phyloP scores from a whole-genome alignment of 345 rosid species.

The Arabis alpina region DNA sequence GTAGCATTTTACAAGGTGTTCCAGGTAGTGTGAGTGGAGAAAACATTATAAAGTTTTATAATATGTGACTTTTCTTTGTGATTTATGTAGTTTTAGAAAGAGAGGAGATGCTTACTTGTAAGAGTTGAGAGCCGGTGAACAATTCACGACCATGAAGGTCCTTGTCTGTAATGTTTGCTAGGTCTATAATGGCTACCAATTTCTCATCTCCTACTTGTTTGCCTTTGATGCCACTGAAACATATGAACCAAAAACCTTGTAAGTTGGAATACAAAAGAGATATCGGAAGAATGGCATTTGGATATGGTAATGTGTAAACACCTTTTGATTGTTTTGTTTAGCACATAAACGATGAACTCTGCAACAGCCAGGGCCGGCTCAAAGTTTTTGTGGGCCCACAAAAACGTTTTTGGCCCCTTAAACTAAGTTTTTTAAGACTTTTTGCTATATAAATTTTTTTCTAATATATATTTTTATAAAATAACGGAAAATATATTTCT shows the following conservation, averaged over 20 bases:
- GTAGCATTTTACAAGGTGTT: constrained; percentile 73
- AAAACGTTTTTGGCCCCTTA: no score
- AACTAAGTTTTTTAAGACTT: no score
- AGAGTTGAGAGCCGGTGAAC: constrained; percentile 80
- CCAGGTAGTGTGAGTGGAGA: constrained; percentile 86
- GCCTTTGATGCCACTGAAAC: constrained; percentile 68
- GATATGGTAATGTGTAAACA: constrained; percentile 27
- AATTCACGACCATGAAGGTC: constrained; percentile 80
- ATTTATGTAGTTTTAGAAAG: not conserved
- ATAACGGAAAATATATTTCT: no score
- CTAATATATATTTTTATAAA: no score
- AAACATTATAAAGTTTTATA: not conserved
- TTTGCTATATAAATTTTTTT: no score
- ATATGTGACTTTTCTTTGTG: not conserved
- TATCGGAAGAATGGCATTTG: not conserved
- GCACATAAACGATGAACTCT: constrained; percentile 74
- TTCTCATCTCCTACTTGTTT: constrained; percentile 80
- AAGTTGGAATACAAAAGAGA: not conserved
- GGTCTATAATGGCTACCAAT: constrained; percentile 62
- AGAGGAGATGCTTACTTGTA: constrained; percentile 60
- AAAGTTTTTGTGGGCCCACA: no score
- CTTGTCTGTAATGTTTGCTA: constrained; percentile 64
- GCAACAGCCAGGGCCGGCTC: no score
- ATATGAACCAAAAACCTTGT: constrained; percentile 21
- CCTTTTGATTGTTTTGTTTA: constrained; percentile 91